A percentile compares a stretch with the other conserved stretches of the same genome.
Evolutionary conservation across 305 asterid genomes (phyloP).

Genomic region (Fraxinus latifolia): DNA sequence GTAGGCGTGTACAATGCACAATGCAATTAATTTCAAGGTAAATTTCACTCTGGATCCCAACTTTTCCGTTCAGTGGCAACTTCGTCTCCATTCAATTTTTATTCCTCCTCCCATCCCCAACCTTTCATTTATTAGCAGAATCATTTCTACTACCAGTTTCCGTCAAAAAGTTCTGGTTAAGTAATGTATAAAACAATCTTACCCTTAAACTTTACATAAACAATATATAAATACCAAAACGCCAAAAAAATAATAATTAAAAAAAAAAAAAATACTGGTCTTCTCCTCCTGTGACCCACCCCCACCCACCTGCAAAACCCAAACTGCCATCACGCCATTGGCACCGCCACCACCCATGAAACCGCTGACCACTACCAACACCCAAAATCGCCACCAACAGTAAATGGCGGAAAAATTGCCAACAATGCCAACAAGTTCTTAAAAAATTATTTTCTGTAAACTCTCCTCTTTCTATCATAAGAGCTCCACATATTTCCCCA

Average conservation of each 20-base stretch:
- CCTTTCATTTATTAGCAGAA: not conserved
- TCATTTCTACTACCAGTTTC: not conserved
- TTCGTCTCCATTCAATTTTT: not conserved
- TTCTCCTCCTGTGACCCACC: not conserved
- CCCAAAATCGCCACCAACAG: not conserved
- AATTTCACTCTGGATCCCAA: not conserved
- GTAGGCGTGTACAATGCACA: not conserved
- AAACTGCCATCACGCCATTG: not conserved
- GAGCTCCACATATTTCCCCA: not conserved
- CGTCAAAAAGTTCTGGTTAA: not conserved
- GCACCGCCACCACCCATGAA: not conserved
- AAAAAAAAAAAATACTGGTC: too few relatives aligned
- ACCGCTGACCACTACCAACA: not conserved
- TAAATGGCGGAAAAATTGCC: not conserved
- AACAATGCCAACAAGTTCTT: not conserved
- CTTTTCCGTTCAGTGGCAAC: not conserved
- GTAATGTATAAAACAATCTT: not conserved
- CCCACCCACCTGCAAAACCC: not conserved
- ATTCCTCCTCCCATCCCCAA: not conserved
- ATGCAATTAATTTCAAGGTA: not conserved
- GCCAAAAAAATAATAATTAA: too few relatives aligned
- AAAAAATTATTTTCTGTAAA: not conserved
- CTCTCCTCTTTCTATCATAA: not conserved
- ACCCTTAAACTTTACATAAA: not conserved
- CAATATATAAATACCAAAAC: not conserved